Base-by-base conservation (phyloP, 768 basidiomycete species). In the Hypholoma fasciculare region DNA sequence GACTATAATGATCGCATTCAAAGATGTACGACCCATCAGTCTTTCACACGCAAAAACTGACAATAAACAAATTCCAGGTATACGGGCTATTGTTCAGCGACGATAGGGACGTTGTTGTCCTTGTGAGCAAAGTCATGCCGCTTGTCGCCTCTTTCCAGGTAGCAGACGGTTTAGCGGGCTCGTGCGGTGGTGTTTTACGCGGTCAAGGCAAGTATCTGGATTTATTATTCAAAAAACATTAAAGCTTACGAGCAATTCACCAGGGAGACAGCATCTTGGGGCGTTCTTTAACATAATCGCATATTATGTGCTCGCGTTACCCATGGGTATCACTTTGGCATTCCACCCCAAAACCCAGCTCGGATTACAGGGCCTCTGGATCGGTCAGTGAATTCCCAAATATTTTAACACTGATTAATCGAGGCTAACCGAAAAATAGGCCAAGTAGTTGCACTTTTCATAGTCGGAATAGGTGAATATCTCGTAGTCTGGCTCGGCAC, bases 251-350 rank as follows among this genome's bases (percentile, higher is more conserved):
- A 12, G 27, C 46, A 20, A 49, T 27, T 30, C 36, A 39, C 4
- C 64, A 85, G 86, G 69, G 74, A 86, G 87, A 17, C 90, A 92
- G 67, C 85, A 87, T 59, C 79, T 91, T 16, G 90, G 89, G 7
- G 89, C 90, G 7, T 63, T 84, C 7, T 90, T 91, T 74, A 90
- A 92, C 66, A 67, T 88, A 23, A 71, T 89, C 14, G 88, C 89
- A 1, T 94, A 94, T 71, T 94, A 94, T 64, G 71, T 86, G 37
- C 72, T 93, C 70, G 89, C 92, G 26, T 82, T 94, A 26, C 92
- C 93, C 0, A 76, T 92, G 56, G 93, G 90, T 7, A 76, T 93
- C 49, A 86, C 82, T 61, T 81, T 94, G 12, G 80, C 89, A 5
- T 92, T 93, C 70, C 76, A 78, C 63, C 63, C 67, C 3, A 66